Base-by-base conservation (phyloP, 139 green algal genomes). In the Pycnococcus provasolii region DNA sequence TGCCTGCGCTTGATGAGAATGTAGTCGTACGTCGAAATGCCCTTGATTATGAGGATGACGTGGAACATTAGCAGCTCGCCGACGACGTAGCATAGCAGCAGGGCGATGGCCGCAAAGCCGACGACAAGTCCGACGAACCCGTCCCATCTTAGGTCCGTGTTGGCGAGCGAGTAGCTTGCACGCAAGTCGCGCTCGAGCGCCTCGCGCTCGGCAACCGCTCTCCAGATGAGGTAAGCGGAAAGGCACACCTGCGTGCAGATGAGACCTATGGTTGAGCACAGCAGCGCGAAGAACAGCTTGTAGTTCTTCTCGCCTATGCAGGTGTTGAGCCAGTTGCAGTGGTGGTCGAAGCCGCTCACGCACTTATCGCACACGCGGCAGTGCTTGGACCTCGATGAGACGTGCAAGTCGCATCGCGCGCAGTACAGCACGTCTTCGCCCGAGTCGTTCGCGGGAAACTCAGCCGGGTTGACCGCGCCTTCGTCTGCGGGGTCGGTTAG, bases 251-350 rank as follows among this genome's bases (percentile, higher is more conserved):
- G 42, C 3, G 1, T 7, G 11, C 45, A 45, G 53, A 77, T 75
- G 4, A 46, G 62, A 4, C 43, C 43, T 3, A 48, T 42, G 26
- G 26, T 26, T 26, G 26, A 26, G 26, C 26, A 26, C 26, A 80
- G 9, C 1, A 74, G 51, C 2, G 42, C 60, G 26, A 89, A 80
- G 70, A 92, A 92, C n/a, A 54, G 15, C 43, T 47, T 37, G 75
- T 92, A 92, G 77, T 89, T 90, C 40, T 60, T 72, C 0, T 37
- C n/a, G 26, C 86, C 86, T 1, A 90, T 74, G 76, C 86, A 92
- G 77, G 84, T 89, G 73, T 90, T 90, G 1, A 92, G 79, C 73
- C 73, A 79, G 45, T 78, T 79, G 77, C 86, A 92, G 71, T 92
- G 86, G 67, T 92, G 86, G 60, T 92, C 86, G 60, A 92, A 89